These are phyloP conservation scores for Fistulinella staudtii DNA, from an alignment of 1,284 basidiomycete genomes.

Conservation along the genomic window DNA sequence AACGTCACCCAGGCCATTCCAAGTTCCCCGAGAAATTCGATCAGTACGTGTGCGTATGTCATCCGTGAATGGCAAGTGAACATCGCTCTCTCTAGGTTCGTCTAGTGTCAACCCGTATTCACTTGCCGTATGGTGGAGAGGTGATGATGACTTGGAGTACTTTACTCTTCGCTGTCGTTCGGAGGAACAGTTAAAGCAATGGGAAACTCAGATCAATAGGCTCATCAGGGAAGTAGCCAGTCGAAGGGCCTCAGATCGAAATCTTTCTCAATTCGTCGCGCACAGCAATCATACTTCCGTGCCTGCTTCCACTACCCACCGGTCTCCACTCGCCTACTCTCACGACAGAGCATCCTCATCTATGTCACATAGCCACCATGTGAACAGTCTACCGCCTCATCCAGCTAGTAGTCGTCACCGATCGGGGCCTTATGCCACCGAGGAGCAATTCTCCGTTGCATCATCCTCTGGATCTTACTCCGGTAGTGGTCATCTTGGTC, in stretches of 20 bases:
- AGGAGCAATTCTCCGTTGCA: constrained; percentile 35
- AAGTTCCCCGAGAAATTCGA: constrained; percentile 51
- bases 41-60: constrained; percentile 46
- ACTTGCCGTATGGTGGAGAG: constrained; percentile 90
- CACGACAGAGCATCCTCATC: constrained; percentile 44
- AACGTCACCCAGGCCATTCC: constrained; percentile 84
- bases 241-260: constrained; percentile 60
- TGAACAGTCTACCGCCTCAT: constrained; percentile 34
- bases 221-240: constrained; percentile 73
- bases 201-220: constrained; percentile 87
- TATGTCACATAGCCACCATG: constrained; percentile 29
- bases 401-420: constrained; percentile 39
- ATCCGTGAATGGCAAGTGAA: constrained; percentile 8
- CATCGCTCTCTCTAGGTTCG: constrained; percentile 33
- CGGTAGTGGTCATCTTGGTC: constrained; percentile 48
- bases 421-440: constrained; percentile 38
- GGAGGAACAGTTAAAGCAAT: constrained; percentile 90
- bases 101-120: constrained; percentile 51
- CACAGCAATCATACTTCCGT: constrained; percentile 29
- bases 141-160: constrained; percentile 88
- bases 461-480: constrained; percentile 37
- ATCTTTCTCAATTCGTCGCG: constrained; percentile 39
- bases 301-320: constrained; percentile 24
- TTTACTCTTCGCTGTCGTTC: constrained; percentile 92
- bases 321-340: constrained; percentile 35